Conservation (phyloP, 2,329 filamentous ascomycete genomes). For the Diaporthe sp. region DNA sequence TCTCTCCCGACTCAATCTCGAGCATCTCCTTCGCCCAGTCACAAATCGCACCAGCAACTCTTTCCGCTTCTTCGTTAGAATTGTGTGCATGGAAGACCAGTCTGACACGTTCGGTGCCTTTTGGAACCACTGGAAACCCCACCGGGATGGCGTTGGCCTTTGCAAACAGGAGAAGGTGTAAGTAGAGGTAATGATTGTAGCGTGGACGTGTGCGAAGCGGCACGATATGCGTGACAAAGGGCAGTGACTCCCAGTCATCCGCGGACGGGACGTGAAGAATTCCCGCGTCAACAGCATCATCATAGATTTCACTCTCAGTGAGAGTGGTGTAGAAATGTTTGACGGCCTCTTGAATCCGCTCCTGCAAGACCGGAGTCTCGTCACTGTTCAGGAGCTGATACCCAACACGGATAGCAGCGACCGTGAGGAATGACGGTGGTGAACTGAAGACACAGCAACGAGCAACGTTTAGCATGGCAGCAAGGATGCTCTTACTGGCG, state of each 20-base stretch:
- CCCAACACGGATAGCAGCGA: too few species aligned
- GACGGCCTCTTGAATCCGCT: too few species aligned
- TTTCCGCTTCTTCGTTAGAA: slow-evolving; percentile 49
- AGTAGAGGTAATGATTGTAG: slow-evolving; percentile 42
- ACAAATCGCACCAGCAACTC: slow-evolving; percentile 47
- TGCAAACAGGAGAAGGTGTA: slow-evolving; percentile 40
- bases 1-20: slow-evolving; percentile 43
- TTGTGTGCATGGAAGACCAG: slow-evolving; percentile 56
- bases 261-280: too few species aligned
- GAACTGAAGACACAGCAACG: too few species aligned
- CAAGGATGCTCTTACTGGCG: background rate
- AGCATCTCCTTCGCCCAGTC: slow-evolving; percentile 51
- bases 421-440: too few species aligned
- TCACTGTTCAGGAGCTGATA: too few species aligned
- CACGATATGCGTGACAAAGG: too few species aligned
- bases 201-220: background rate
- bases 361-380: too few species aligned
- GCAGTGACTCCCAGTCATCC: too few species aligned
- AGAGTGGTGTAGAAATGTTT: too few species aligned
- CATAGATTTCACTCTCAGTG: too few species aligned
- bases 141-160: slow-evolving; percentile 46
- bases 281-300: too few species aligned
- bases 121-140: slow-evolving; percentile 54
- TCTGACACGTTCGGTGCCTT: slow-evolving; percentile 52
- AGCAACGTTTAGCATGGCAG: background rate